Percentiles rank a stretch among this genome's conserved stretches.
Conservation (phyloP, 495 filamentous ascomycete species). For the Penicillium fimorum region DNA sequence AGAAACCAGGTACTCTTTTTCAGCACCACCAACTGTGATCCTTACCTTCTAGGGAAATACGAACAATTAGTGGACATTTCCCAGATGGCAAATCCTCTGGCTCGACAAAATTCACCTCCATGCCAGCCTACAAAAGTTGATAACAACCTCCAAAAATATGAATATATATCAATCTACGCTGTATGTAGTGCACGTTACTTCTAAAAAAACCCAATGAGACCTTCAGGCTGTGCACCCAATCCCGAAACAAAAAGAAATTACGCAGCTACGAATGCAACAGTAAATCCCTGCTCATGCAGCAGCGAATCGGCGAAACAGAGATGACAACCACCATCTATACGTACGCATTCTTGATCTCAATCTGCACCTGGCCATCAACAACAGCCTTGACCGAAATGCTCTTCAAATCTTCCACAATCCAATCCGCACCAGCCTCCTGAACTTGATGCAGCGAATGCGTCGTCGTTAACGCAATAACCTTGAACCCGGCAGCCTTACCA, state of each 20-base stretch:
- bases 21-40: background rate
- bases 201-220: background rate
- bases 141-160: background rate
- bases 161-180: background rate
- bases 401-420: constrained; percentile 77
- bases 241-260: constrained; percentile 3
- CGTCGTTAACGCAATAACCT: constrained; percentile 82
- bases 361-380: constrained; percentile 52
- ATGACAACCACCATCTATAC: constrained; percentile 26
- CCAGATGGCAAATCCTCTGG: background rate
- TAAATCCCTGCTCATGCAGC: constrained; percentile 2
- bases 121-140: background rate
- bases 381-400: constrained; percentile 61
- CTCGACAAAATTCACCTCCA: background rate
- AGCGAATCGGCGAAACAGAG: constrained; percentile 1
- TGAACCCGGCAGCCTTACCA: constrained; percentile 86
- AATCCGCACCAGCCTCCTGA: constrained; percentile 73
- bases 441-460: constrained; percentile 76
- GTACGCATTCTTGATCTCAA: constrained; percentile 51
- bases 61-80: no score
- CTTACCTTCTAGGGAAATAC: background rate
- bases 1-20: background rate
- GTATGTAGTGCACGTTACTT: constrained; percentile 7
- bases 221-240: constrained; percentile 10
- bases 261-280: background rate